Conservation (phyloP, 768 basidiomycete species). For the Lentinula boryana region DNA sequence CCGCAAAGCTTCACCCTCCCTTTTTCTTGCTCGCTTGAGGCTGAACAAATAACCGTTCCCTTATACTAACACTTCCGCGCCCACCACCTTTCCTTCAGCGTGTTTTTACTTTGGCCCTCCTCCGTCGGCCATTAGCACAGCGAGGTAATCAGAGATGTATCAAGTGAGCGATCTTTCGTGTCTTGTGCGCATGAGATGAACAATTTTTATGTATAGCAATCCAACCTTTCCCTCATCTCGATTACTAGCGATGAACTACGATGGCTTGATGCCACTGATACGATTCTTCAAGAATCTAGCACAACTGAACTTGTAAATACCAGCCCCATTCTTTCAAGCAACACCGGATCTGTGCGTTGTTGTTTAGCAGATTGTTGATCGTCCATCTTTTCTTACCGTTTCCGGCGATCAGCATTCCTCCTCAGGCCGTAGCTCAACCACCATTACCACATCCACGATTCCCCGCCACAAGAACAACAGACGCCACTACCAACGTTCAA, state of each 20-base stretch:
- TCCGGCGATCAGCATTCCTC: conserved; percentile 1
- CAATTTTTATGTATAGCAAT: conserved; percentile 15
- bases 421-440: conserved; percentile 3
- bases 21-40: conserved; percentile 13
- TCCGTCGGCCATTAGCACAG: conserved; percentile 2
- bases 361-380: not conserved
- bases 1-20: conserved; percentile 8
- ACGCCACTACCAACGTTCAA: conserved; percentile 13
- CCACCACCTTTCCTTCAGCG: conserved; percentile 19
- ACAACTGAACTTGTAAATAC: not conserved
- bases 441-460: conserved; percentile 1
- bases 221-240: conserved; percentile 22
- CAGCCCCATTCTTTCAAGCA: conserved; percentile 5
- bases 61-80: conserved; percentile 15
- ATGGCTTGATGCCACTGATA: conserved; percentile 43
- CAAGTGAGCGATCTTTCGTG: not conserved
- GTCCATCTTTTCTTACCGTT: not conserved
- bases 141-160: conserved; percentile 1
- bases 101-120: conserved; percentile 21
- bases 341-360: conserved; percentile 9
- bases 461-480: conserved; percentile 2
- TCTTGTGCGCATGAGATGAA: not conserved
- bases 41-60: conserved; percentile 11
- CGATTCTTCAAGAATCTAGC: conserved; percentile 11
- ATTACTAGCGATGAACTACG: conserved; percentile 41